phyloP scores from a whole-genome alignment of 2,329 filamentous ascomycete species.

The Biscogniauxia mediterranea region DNA sequence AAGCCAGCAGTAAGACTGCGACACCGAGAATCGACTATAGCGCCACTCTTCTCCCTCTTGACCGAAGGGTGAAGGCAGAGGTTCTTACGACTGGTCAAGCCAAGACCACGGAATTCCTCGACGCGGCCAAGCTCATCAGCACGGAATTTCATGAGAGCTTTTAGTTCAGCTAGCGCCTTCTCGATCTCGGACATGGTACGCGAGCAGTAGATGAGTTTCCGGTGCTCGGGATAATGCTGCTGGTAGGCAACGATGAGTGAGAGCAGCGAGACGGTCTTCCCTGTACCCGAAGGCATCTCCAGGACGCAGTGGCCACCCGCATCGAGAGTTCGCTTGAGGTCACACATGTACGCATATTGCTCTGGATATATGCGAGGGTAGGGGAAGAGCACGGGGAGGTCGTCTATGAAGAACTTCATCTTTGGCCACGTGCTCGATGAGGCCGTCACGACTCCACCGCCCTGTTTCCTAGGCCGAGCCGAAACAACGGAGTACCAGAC shows the following conservation, averaged over 20 bases:
- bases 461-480: background rate
- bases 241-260: conserved; percentile 97
- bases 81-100: conserved; percentile 95
- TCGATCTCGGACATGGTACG: conserved; percentile 99
- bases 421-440: conserved; percentile 31
- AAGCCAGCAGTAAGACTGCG: conserved; percentile 94
- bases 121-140: conserved; percentile 82
- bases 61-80: conserved; percentile 94
- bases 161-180: conserved; percentile 89
- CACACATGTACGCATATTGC: conserved; percentile 80
- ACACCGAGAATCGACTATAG: conserved; percentile 92
- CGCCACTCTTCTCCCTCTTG: conserved; percentile 92
- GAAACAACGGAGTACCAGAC: background rate
- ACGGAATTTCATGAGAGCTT: conserved; percentile 92
- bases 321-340: conserved; percentile 87
- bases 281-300: conserved; percentile 98
- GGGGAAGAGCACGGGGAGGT: conserved; percentile 41
- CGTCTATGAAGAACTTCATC: conserved; percentile 80
- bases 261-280: conserved; percentile 92
- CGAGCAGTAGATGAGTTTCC: conserved; percentile 98
- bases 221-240: conserved; percentile 85
- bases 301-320: conserved; percentile 91
- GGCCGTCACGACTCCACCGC: background rate
- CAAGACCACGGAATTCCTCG: conserved; percentile 91
- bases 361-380: conserved; percentile 51